phyloP scores from a whole-genome alignment of 2,329 filamentous ascomycete species.

The Trichoderma sp. region DNA sequence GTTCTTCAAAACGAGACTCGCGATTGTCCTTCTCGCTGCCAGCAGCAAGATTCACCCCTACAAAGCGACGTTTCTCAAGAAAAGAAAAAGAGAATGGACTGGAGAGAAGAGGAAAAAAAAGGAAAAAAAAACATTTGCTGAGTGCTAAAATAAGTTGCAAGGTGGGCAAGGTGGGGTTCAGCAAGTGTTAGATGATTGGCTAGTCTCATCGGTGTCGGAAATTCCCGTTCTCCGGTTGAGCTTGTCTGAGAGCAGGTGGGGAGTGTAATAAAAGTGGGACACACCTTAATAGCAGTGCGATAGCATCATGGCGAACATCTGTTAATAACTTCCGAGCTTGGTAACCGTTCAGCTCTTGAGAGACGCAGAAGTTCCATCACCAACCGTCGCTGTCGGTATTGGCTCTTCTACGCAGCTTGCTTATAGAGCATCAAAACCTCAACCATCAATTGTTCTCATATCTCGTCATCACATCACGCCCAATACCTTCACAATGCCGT shows the following conservation, averaged over 20 bases:
- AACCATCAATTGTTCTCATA: background rate
- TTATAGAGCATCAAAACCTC: background rate
- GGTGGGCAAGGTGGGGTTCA: background rate
- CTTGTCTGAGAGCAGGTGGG: background rate
- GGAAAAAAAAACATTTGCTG: background rate
- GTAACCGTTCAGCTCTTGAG: background rate
- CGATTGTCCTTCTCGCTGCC: background rate
- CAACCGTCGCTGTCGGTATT: background rate
- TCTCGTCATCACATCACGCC: background rate
- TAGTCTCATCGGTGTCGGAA: background rate
- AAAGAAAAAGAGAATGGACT: background rate
- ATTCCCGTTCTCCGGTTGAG: background rate
- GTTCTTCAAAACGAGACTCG: background rate
- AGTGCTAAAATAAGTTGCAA: background rate
- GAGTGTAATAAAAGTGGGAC: background rate
- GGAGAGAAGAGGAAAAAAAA: background rate
- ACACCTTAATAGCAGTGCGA: background rate
- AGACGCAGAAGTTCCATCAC: background rate
- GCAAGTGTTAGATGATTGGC: background rate
- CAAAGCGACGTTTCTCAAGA: background rate
- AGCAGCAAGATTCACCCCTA: background rate
- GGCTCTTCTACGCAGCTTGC: background rate
- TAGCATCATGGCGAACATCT: conserved; percentile 13
- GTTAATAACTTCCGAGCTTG: background rate
- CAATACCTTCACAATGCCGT: conserved; percentile 43